Base-by-base conservation (phyloP, 371 early-diverging fungal genomes). In the Blyttiomyces sp. region DNA sequence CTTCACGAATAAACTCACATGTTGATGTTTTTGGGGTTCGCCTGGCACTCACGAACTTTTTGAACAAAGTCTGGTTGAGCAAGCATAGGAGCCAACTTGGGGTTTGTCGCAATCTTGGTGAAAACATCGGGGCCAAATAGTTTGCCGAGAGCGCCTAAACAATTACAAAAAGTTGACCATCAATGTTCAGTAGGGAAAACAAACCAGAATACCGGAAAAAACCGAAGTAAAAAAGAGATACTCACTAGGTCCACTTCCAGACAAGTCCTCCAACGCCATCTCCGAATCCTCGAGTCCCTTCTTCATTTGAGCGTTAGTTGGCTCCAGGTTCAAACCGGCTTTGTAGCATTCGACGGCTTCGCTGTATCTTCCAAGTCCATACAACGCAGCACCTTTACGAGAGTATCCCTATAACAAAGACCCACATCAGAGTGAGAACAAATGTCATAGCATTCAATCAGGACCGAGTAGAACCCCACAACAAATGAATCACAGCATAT, bases 371-470 rank as follows among this genome's bases (percentile, higher is more conserved):
- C 77, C 78, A 43, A 91, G 67, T 24, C 93, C 93, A 59, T 80
- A 80, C 35, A 89, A 82, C 13, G 93, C 93, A 30, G 91, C 88
- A 11, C 90, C 93, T 72, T 89, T 86, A 63, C 94, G 85, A 33
- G 88, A 79, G 75, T 93, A 93, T 26, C 91, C n/a, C n/a, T n/a
- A n/a, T n/a, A n/a, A n/a, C n/a, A n/a, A n/a, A n/a, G n/a, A n/a
- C n/a, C 92, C 77, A 77, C 51, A 33, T 32, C 27, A 51, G 34
- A 17, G 17, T n/a, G n/a, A n/a, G n/a, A n/a, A n/a, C n/a, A n/a
- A n/a, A n/a, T n/a, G n/a, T n/a, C n/a, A n/a, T n/a, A n/a, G n/a
- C n/a, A n/a, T n/a, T n/a, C n/a, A n/a, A n/a, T n/a, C n/a, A n/a
- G n/a, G n/a, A n/a, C n/a, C 30, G 28, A 44, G 34, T 57, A 4